Evolutionary conservation across 2,329 filamentous ascomycete genomes (phyloP), one percentile per base, ranked within the genome.

Genomic region (Coleophoma crateriformis): DNA sequence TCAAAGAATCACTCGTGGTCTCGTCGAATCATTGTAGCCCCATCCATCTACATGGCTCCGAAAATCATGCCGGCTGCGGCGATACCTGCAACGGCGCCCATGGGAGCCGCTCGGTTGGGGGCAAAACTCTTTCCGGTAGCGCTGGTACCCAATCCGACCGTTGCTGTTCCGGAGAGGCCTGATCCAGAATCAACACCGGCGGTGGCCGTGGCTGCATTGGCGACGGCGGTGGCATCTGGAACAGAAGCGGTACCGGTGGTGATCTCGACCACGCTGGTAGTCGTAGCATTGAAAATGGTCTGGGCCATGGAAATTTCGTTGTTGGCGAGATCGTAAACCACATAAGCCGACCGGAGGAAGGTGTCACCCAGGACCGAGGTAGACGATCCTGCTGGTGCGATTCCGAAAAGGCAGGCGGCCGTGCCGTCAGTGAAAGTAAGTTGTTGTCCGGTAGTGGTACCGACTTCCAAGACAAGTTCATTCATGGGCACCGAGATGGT

Each of bases 321-420:
- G 64, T 87, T 88, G 27, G 74, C 79, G 19, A 89, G 71, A 63
- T 90, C 85, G 63, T 87, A 90, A 11, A 90, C 86, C 13, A 88
- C 77, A 58, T 90, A 90, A 0, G 86, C 86, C 34, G 82, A 85
- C 44, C 87, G 75, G 48, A 90, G 71, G 64, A 90, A 90, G 0
- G 86, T 87, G 62, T 90, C 87, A 14, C 87, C 87, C 27, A 90
- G 70, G 2, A 88, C 79, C 40, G 77, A 75, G n/a, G 77, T 76
- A 32, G 75, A 71, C 1, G 65, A 56, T 2, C 74, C 75, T 1
- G 82, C 75, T 1, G 83, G 81, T 3, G 78, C 73, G 54, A 90
- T 77, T 49, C 85, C 86, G 59, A 89, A 87, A 34, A 84, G 71
- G 56, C 86, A 90, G 8, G 81, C 78, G 1, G 70, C 58, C 10